Percentiles rank a stretch among this genome's conserved stretches.
These are phyloP conservation scores for Stemphylium lycopersici DNA, from an alignment of 2,329 filamentous ascomycete genomes.

Conservation along the genomic window DNA sequence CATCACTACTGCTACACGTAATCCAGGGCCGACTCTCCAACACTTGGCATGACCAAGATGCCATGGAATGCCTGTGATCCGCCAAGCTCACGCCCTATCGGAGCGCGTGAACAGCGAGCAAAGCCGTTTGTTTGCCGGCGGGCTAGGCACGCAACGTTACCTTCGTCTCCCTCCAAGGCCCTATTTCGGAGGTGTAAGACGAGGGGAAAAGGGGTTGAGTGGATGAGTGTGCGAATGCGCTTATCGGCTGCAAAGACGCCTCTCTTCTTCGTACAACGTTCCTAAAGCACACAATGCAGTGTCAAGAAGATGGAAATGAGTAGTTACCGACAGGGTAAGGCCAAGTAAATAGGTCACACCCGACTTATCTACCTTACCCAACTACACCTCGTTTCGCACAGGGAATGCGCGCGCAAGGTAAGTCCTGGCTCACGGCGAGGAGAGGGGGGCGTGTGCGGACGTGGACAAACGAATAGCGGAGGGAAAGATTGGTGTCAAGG, in stretches of 20 bases:
- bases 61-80: neutral
- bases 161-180: too few relatives aligned
- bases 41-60: slow-evolving; percentile 3
- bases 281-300: too few relatives aligned
- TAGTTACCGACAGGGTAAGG: neutral
- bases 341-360: neutral
- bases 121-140: neutral
- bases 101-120: neutral
- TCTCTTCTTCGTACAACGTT: too few relatives aligned
- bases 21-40: neutral
- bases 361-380: neutral
- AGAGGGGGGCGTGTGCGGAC: neutral
- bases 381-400: neutral
- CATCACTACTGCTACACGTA: neutral
- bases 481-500: slow-evolving; percentile 7
- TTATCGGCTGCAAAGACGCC: too few relatives aligned
- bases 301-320: neutral
- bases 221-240: too few relatives aligned
- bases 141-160: neutral
- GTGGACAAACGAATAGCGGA: slow-evolving; percentile 5
- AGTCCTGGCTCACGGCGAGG: neutral
- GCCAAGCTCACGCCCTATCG: slow-evolving; percentile 6
- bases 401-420: neutral
- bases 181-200: too few relatives aligned
- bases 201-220: too few relatives aligned